A percentile compares a stretch with the other conserved stretches of the same genome.
Conservation (phyloP, 75 land plant genomes). For the Cupressus sempervirens region DNA sequence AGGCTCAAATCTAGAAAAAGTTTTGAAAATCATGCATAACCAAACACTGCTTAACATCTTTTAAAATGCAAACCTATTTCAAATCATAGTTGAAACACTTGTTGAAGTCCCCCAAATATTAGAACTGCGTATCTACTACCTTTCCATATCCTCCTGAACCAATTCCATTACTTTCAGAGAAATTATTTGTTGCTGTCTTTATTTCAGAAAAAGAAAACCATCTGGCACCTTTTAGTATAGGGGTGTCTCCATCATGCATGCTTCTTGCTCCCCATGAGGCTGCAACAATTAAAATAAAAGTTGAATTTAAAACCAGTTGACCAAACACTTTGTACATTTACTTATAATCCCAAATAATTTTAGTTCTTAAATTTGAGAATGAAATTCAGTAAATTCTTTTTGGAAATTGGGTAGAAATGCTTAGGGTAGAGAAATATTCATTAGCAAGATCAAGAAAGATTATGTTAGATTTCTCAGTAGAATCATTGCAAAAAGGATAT, state of each 20-base stretch:
- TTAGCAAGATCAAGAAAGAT: no score
- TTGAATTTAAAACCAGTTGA: not conserved
- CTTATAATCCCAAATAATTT: no score
- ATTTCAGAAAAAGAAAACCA: constrained; percentile 33
- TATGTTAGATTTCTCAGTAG: no score
- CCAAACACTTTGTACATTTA: not conserved
- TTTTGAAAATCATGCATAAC: not conserved
- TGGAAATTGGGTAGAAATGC: not conserved
- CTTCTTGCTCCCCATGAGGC: constrained; percentile 30
- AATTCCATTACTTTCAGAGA: constrained; percentile 33
- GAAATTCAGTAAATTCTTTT: not conserved
- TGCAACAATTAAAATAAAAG: constrained; percentile 17
- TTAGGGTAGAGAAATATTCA: no score
- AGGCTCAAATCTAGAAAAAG: not conserved
- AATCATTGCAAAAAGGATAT: no score
- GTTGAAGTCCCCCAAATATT: not conserved
- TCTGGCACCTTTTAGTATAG: constrained; percentile 41
- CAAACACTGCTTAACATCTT: not conserved
- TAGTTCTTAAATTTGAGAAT: not conserved
- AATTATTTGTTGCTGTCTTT: constrained; percentile 31
- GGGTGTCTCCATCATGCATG: constrained; percentile 15
- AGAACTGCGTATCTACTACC: constrained; percentile 10
- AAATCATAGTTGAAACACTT: not conserved
- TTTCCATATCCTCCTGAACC: constrained; percentile 49
- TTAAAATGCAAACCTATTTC: not conserved